Percentiles rank a stretch among this genome's conserved stretches.
These are phyloP conservation scores for Aspergillus indologenus DNA, from an alignment of 495 filamentous ascomycete genomes.

Conservation along the genomic window DNA sequence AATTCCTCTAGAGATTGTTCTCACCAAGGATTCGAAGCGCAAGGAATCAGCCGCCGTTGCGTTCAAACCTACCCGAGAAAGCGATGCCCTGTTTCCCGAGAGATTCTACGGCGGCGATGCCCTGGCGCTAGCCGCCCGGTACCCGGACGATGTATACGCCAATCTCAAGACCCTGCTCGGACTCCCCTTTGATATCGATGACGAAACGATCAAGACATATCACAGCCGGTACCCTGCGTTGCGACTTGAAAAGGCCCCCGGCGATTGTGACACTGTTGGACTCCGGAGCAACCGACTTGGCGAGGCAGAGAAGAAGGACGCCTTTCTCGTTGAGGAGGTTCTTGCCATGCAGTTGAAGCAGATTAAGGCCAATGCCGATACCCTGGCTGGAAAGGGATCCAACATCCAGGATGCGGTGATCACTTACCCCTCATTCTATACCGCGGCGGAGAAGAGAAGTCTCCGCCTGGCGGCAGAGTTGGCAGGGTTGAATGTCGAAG, in stretches of 20 bases:
- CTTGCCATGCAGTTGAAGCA: slow-evolving; percentile 94
- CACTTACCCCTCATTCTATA: slow-evolving; percentile 90
- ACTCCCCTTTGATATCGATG: slow-evolving; percentile 52
- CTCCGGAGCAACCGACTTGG: slow-evolving; percentile 74
- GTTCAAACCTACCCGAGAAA: slow-evolving; percentile 76
- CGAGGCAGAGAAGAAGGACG: slow-evolving; percentile 57
- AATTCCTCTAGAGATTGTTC: slow-evolving; percentile 95
- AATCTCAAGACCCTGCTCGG: slow-evolving; percentile 89
- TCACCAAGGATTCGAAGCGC: slow-evolving; percentile 96
- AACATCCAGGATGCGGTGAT: slow-evolving; percentile 78
- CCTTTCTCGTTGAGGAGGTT: slow-evolving; percentile 88
- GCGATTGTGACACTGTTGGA: slow-evolving; percentile 64
- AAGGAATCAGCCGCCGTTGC: slow-evolving; percentile 91
- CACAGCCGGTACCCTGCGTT: slow-evolving; percentile 65
- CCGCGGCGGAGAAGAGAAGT: slow-evolving; percentile 78
- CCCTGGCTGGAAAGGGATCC: slow-evolving; percentile 73
- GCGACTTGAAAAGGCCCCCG: slow-evolving; percentile 40
- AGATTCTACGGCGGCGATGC: slow-evolving; percentile 90
- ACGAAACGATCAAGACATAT: slow-evolving; percentile 65
- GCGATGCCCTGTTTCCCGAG: slow-evolving; percentile 70
- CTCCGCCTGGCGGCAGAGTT: slow-evolving; percentile 78
- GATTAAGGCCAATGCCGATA: slow-evolving; percentile 81
- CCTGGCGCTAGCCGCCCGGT: slow-evolving; percentile 78
- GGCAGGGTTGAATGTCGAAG: slow-evolving; percentile 81
- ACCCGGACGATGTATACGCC: slow-evolving; percentile 88